phyloP scores from a whole-genome alignment of 129 eudicot species.

The Tanacetum coccineum region DNA sequence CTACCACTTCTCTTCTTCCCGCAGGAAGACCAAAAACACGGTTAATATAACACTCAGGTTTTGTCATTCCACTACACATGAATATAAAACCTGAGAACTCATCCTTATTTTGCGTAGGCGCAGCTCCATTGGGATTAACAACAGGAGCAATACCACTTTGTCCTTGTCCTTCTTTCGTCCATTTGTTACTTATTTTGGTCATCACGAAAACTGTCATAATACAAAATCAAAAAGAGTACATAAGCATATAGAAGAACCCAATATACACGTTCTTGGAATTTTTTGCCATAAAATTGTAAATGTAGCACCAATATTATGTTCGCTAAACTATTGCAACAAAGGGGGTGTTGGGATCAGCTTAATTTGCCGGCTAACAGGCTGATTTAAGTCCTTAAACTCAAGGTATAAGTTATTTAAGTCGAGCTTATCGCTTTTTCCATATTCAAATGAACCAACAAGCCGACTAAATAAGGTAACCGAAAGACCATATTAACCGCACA shows the following conservation, averaged over 20 bases:
- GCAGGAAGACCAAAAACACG: slow-evolving; percentile 78
- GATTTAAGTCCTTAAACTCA: no score
- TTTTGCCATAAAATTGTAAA: not conserved
- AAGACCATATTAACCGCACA: no score
- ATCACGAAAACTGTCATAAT: slow-evolving; percentile 24
- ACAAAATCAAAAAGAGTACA: not conserved
- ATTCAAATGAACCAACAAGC: no score
- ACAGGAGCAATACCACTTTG: slow-evolving; percentile 21
- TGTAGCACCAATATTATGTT: not conserved
- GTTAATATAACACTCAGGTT: slow-evolving; percentile 58
- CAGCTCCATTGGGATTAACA: not conserved
- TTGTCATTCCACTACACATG: slow-evolving; percentile 62
- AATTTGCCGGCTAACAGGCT: no score
- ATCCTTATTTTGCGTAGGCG: slow-evolving; percentile 10
- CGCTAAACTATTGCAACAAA: no score
- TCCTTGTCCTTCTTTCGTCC: slow-evolving; percentile 14
- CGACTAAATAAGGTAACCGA: no score
- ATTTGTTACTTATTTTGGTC: slow-evolving; percentile 37
- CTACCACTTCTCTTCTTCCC: slow-evolving; percentile 47
- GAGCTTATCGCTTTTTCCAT: no score
- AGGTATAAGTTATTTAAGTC: no score
- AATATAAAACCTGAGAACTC: slow-evolving; percentile 61
- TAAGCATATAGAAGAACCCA: not conserved
- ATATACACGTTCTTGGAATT: not conserved
- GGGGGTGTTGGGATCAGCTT: no score